These are phyloP conservation scores for Ulota crispa DNA, from an alignment of 225 moss, liverwort and hornwort species.

Conservation along the genomic window DNA sequence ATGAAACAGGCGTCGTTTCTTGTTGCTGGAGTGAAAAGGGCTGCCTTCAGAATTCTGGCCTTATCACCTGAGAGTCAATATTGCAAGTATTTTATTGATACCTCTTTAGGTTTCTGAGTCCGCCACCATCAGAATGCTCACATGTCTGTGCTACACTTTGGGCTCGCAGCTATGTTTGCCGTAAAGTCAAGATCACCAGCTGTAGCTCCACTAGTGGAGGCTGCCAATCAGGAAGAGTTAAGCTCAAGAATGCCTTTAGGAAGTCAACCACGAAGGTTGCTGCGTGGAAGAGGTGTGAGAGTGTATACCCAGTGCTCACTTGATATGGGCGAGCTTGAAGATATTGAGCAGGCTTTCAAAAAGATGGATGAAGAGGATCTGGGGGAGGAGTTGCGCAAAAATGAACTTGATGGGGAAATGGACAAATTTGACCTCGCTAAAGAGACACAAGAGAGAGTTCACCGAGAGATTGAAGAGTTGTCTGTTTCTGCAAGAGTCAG, in stretches of 20 bases:
- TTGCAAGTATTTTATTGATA: not conserved
- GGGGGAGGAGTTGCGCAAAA: slow-evolving; percentile 27
- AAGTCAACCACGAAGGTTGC: slow-evolving; percentile 39
- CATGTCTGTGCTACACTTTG: slow-evolving; percentile 13
- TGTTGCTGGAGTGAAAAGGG: not conserved
- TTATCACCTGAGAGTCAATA: not conserved
- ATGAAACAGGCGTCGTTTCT: not conserved
- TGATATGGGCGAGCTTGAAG: slow-evolving; percentile 43
- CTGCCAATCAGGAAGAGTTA: slow-evolving; percentile 20
- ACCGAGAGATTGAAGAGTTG: slow-evolving; percentile 14
- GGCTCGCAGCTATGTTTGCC: slow-evolving; percentile 33
- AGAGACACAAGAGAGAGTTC: slow-evolving; percentile 17
- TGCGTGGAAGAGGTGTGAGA: slow-evolving; percentile 41
- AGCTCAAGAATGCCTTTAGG: slow-evolving; percentile 19
- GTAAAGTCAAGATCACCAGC: slow-evolving; percentile 5
- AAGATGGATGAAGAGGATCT: slow-evolving; percentile 51
- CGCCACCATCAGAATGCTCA: slow-evolving; percentile 7
- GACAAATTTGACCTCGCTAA: slow-evolving; percentile 1
- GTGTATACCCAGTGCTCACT: slow-evolving; percentile 38
- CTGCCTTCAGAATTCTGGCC: not conserved
- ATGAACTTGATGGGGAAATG: slow-evolving; percentile 18
- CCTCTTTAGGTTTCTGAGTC: not conserved
- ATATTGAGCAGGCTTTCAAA: slow-evolving; percentile 37
- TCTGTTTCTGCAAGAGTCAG: slow-evolving; percentile 15
- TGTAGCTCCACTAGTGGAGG: slow-evolving; percentile 9